Evolutionary conservation across 129 eudicot genomes (phyloP), one percentile per base, ranked within the genome.

Genomic region (Solidago caesia): DNA sequence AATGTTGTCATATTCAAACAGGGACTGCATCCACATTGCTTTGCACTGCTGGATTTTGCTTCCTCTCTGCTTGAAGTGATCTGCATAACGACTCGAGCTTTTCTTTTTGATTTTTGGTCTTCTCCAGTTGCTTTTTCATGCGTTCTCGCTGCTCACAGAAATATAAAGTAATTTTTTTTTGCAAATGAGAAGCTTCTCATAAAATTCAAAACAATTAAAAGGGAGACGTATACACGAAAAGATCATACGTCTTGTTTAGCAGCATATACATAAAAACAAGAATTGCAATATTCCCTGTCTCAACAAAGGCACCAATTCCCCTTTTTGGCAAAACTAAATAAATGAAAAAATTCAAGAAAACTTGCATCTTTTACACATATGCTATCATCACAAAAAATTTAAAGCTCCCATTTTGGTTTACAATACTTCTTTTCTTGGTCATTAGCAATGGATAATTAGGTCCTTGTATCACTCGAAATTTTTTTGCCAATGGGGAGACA

Each of bases 41-140:
- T 75, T 75, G 64, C 41, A 51, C 85, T 4, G 60, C 57, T 33
- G 88, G 71, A 82, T 63, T 84, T 73, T 85, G 89, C 80, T 91
- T 94, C 76, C 99, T 80, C 69, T 90, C 98, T 45, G 97, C 93
- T 83, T 94, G 97, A 74, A 94, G 96, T 16, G 93, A 90, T 43
- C 99, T 82, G 70, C 99, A 94, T 58, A 94, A 47, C 0, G 97
- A 89, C 78, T 94, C 97, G 46, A 94, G 96, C 77, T 85, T 94
- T 77, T 91, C 99, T 75, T 91, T 94, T 43, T 94, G 94, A 68
- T 94, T 94, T 80, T 82, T 84, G 27, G 89, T 87, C 84, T 85
- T 94, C 83, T 94, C 97, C 80, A 91, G 81, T 71, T 91, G 99
- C 73, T 94, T 94, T 85, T 94, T 94, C 82, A 91, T 66, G 80